Percentiles rank a stretch among this genome's conserved stretches.
Evolutionary conservation across 2,329 filamentous ascomycete species (phyloP).

Genomic region (Thermoascus crustaceus): DNA sequence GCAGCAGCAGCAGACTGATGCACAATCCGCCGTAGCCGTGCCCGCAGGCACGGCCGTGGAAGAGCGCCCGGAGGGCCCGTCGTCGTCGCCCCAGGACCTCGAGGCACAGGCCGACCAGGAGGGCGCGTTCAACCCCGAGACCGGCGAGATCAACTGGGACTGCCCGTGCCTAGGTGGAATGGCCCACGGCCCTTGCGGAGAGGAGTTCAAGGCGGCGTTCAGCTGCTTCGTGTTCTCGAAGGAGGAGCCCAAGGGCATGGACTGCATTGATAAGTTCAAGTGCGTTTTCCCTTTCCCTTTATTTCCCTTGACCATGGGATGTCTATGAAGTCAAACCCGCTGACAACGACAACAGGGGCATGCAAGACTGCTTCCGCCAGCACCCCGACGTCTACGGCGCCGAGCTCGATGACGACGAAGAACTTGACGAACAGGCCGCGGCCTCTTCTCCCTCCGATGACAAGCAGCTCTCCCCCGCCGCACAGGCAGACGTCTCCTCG

Average conservation of each 20-base stretch:
- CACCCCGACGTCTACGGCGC: conserved; percentile 90
- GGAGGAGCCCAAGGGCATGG: conserved; percentile 94
- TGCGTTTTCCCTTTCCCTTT: conserved; percentile 39
- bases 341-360: conserved; percentile 54
- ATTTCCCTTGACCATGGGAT: conserved; percentile 3
- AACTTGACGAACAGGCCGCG: conserved; percentile 22
- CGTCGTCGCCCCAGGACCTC: conserved; percentile 46
- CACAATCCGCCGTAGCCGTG: conserved; percentile 4
- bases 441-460: too few species aligned
- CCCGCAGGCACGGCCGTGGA: conserved; percentile 12
- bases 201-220: conserved; percentile 90
- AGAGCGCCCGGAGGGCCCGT: conserved; percentile 16
- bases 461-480: conserved; percentile 11
- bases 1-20: conserved; percentile 11
- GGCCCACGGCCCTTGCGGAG: conserved; percentile 91
- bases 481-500: conserved; percentile 19
- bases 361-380: conserved; percentile 94
- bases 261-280: conserved; percentile 98
- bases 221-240: conserved; percentile 96
- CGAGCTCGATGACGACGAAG: conserved; percentile 71
- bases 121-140: conserved; percentile 95
- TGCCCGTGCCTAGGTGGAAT: conserved; percentile 96
- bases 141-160: conserved; percentile 99
- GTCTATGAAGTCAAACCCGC: conserved; percentile 10
- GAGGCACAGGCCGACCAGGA: conserved; percentile 77